Evolutionary conservation across 345 rosid genomes (phyloP).

Genomic region (Euclidium syriacum): DNA sequence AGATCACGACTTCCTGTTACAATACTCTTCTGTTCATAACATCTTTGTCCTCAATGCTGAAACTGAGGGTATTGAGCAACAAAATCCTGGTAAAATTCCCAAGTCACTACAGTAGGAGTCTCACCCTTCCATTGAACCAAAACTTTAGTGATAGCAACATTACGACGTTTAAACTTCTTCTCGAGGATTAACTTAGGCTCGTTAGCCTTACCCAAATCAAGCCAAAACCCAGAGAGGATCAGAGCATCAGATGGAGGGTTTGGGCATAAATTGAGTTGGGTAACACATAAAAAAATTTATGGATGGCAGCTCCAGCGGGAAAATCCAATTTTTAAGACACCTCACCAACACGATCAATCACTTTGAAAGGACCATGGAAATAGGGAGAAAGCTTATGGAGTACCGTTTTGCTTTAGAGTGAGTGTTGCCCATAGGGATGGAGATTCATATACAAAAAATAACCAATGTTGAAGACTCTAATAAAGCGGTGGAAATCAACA

Average conservation of each 20-base stretch:
- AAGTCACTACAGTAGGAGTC: background rate
- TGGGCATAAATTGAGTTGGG: background rate
- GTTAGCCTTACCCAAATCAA: background rate
- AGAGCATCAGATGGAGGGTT: accelerated
- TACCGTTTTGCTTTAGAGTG: background rate
- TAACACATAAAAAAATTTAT: background rate
- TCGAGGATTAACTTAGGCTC: background rate
- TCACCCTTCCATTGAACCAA: background rate
- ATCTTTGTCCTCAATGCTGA: background rate
- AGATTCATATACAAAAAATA: background rate
- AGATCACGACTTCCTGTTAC: too few species aligned
- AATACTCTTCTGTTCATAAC: background rate
- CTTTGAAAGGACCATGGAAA: background rate
- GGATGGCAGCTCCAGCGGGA: background rate
- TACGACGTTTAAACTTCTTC: background rate
- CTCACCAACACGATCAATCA: background rate
- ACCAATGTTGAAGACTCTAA: background rate
- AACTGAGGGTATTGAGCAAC: background rate
- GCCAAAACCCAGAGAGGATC: accelerated
- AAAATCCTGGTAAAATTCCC: background rate
- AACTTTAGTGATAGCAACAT: background rate
- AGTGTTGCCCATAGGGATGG: background rate
- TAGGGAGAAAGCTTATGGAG: background rate
- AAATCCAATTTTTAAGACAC: background rate
- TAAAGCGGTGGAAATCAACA: background rate